Conservation (phyloP, 2,329 filamentous ascomycete species). For the Botrytis medusae region DNA sequence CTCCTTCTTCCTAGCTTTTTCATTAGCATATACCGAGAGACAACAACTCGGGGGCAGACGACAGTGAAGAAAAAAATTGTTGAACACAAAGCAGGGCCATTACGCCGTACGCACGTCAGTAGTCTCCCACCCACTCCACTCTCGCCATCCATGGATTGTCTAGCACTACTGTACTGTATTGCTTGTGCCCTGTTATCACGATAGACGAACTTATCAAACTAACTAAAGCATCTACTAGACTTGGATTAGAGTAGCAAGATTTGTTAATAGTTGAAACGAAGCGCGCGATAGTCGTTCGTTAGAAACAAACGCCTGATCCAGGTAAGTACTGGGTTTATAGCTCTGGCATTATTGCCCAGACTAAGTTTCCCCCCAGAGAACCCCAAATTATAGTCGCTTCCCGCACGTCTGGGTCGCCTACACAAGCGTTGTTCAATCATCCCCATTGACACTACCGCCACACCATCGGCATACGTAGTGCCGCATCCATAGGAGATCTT, state of each 20-base stretch:
- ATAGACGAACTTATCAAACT: conserved; percentile 3
- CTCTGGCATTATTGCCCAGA: conserved; percentile 18
- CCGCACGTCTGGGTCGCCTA: conserved; percentile 35
- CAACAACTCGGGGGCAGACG: conserved; percentile 1
- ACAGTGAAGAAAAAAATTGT: conserved; percentile 11
- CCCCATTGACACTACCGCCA: conserved; percentile 14
- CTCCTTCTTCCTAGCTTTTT: conserved; percentile 10
- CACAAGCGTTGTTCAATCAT: conserved; percentile 30
- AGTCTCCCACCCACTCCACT: background rate
- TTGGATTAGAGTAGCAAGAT: conserved; percentile 19
- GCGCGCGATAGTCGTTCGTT: conserved; percentile 24
- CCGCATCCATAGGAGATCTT: background rate
- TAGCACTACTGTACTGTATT: conserved; percentile 7
- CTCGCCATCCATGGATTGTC: background rate
- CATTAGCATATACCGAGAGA: background rate
- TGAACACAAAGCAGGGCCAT: conserved; percentile 6
- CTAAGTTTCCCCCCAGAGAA: conserved; percentile 27
- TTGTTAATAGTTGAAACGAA: conserved; percentile 24
- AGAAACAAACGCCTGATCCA: conserved; percentile 26
- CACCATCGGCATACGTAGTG: background rate
- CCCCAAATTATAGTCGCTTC: conserved; percentile 27
- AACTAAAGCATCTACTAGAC: conserved; percentile 12
- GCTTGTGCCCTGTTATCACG: conserved; percentile 1
- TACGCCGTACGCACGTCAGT: conserved; percentile 20
- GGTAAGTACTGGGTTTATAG: conserved; percentile 21